These are phyloP conservation scores for Leccinum subtestaceum DNA, from an alignment of 768 basidiomycete genomes.

Conservation along the genomic window DNA sequence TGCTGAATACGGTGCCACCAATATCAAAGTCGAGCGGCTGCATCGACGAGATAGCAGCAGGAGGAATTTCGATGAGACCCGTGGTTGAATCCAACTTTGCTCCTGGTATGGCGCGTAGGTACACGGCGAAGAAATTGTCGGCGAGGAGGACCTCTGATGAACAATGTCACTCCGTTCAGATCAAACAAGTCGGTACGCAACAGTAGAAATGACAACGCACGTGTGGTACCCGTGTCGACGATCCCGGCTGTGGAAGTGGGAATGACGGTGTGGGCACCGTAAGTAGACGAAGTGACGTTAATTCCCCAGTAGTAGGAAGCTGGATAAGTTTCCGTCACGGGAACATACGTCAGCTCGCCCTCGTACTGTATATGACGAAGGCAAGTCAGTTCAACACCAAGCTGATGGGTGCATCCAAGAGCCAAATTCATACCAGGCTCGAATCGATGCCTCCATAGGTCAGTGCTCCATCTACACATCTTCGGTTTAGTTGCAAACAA, in stretches of 20 bases:
- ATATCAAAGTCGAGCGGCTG: conserved; percentile 12
- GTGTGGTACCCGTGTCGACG: not conserved
- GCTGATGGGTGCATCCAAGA: not conserved
- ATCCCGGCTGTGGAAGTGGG: not conserved
- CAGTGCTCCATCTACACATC: conserved; percentile 1
- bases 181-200: not conserved
- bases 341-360: conserved; percentile 25
- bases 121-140: conserved; percentile 9
- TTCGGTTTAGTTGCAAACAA: conserved; percentile 12
- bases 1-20: not conserved
- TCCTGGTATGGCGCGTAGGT: conserved; percentile 13
- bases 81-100: not conserved
- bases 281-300: conserved; percentile 20
- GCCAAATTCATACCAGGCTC: not conserved
- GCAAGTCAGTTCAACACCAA: not conserved
- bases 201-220: not conserved
- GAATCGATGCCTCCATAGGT: not conserved
- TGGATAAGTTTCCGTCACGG: conserved; percentile 27
- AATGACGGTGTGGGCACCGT: conserved; percentile 14
- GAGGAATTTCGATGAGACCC: conserved; percentile 11
- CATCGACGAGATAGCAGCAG: conserved; percentile 6
- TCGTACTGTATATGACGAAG: conserved; percentile 11
- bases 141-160: conserved; percentile 13
- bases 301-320: conserved; percentile 30
- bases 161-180: not conserved